Percentiles rank a stretch among this genome's conserved stretches.
These are phyloP conservation scores for Talaromyces funiculosus DNA, from an alignment of 2,329 filamentous ascomycete genomes.

Conservation along the genomic window DNA sequence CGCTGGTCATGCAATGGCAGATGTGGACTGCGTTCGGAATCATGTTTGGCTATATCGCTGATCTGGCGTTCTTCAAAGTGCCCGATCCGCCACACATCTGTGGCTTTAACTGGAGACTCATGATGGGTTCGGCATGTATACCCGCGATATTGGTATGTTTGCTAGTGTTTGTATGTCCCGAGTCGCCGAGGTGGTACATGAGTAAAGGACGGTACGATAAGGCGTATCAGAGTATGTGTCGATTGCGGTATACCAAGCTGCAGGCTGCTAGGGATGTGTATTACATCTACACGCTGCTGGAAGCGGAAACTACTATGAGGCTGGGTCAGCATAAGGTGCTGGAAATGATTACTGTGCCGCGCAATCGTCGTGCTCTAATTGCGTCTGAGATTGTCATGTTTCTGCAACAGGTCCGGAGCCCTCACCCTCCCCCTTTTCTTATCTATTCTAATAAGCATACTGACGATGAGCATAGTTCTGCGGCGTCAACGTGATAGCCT, in stretches of 20 bases:
- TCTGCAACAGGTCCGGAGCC: slow-evolving; percentile 55
- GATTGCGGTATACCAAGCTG: slow-evolving; percentile 39
- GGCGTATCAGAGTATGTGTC: slow-evolving; percentile 40
- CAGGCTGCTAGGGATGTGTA: slow-evolving; percentile 43
- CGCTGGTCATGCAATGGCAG: slow-evolving; percentile 80
- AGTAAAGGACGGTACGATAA: slow-evolving; percentile 37
- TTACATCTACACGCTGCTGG: slow-evolving; percentile 50
- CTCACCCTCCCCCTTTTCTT: background rate
- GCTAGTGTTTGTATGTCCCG: slow-evolving; percentile 60
- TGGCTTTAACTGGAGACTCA: slow-evolving; percentile 61
- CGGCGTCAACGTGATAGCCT: slow-evolving; percentile 51
- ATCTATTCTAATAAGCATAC: background rate
- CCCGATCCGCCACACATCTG: slow-evolving; percentile 48
- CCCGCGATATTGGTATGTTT: slow-evolving; percentile 54
- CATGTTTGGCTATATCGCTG: slow-evolving; percentile 54
- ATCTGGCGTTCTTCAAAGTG: slow-evolving; percentile 56
- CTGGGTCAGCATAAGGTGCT: slow-evolving; percentile 48
- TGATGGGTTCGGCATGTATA: slow-evolving; percentile 63
- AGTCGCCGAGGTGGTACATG: slow-evolving; percentile 47
- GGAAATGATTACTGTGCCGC: slow-evolving; percentile 56
- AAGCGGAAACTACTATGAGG: slow-evolving; percentile 53
- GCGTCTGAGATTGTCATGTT: slow-evolving; percentile 62
- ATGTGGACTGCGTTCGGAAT: slow-evolving; percentile 49
- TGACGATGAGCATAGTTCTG: slow-evolving; percentile 35
- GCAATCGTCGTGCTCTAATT: slow-evolving; percentile 57